Evolutionary conservation across 345 rosid genomes (phyloP), one percentile per base, ranked within the genome.

Genomic region (Ailanthus altissimus): DNA sequence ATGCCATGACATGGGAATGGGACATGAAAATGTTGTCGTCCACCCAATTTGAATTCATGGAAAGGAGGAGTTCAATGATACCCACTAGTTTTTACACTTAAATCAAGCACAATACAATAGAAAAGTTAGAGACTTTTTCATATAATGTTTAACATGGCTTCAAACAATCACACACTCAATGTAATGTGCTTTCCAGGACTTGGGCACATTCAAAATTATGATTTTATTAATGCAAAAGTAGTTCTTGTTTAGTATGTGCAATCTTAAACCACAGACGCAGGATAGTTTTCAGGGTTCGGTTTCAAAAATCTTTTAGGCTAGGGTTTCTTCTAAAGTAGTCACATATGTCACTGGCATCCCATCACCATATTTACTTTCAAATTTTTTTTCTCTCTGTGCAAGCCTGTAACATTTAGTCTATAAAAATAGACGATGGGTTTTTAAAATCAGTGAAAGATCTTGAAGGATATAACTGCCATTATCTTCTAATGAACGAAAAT

Each of bases 41-140:
- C 51, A 65, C 72, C 47, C 28, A 25, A 26, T 74, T 72, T 67
- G 42, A 78, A 47, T 80, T 57, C 86, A 63, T 79, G 83, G 77
- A 77, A 80, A 76, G 75, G 83, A 78, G 69, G 51, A 73, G 77
- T 26, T 43, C 70, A 66, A 68, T 80, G 82, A 67, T 75, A 70
- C 78, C 84, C 81, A 63, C 86, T 38, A 54, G 32, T 7, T 20
- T 58, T 70, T 18, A 62, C 13, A 57, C n/a, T 74, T 51, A 32
- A 53, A 57, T 77, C 28, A 65, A 36, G 18, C 28, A 56, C 32
- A 67, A 23, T n/a, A 16, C 26, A 18, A 43, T 32, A 57, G 4
- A 64, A 78, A 78, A 62, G 18, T 38, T 40, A 16, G 26, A 10
- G 28, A n/a, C 49, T 49, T 59, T 75, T 79, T 28, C 11, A 28